Base-by-base conservation (phyloP, 2,329 filamentous ascomycete species). In the Tolypocladium cylindrosporum region DNA sequence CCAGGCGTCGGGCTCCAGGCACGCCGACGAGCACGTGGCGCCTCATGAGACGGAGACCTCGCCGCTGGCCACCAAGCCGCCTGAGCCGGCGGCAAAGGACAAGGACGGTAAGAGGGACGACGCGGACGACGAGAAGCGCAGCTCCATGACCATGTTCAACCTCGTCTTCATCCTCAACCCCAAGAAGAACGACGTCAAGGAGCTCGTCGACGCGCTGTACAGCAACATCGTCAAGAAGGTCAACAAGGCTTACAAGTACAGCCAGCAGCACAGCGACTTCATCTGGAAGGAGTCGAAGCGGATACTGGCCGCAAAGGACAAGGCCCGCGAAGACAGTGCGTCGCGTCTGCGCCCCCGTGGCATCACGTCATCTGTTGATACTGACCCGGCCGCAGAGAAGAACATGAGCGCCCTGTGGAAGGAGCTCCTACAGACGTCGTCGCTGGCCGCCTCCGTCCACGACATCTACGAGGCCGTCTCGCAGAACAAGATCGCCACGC, bases 131-230 rank as follows among this genome's bases (percentile, higher is more conserved):
- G 79, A 84, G 67, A 86, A 89, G 69, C 78, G 78, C 64, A 84
- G 81, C 63, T 83, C 84, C 53, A 92, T 97, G 89, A 91, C 87
- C 61, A 97, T 97, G 93, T 99, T 99, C 74, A 96, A 97, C 71
- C 83, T 97, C 13, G 91, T 97, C 31, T 97, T 97, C 71, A 89
- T 96, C 55, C 77, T 97, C 62, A 88, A 90, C 63, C 89, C 91
- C 3, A 87, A 87, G 55, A 84, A 87, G 56, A 79, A 92, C 58
- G 89, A 96, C 68, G 86, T 88, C 63, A 88, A 89, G 58, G 79
- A 82, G 77, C 67, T 95, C 52, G 83, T 88, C 50, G 89, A 95
- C 62, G 86, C 76, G 6, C 72, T 97, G 68, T 96, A 96, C 70
- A 81, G 89, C 57, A 89, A 96, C 69, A 87, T 97, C 43, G 88